Evolutionary conservation across 2,329 filamentous ascomycete genomes (phyloP), one percentile per base, ranked within the genome.

Genomic region (Escovopsis weberi): DNA sequence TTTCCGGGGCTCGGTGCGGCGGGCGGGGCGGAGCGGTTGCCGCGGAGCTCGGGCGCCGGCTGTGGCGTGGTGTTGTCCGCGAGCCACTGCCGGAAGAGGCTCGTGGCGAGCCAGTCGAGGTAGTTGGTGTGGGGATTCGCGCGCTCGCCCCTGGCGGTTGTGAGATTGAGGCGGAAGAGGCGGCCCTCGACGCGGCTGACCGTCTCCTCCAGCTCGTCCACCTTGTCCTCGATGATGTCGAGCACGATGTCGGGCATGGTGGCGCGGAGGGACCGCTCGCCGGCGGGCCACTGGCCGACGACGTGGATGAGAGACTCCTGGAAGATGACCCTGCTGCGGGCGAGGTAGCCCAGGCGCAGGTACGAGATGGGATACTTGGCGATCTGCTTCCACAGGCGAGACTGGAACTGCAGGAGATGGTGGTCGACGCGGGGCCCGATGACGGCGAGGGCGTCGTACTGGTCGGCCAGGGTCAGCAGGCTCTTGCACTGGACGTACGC

Each of bases 321-420:
- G 54, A 87, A 88, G 41, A 88, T 87, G 50, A 88, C 80, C 50
- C 83, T 82, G 54, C 81, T 88, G 37, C 85, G 78, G 8, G 87
- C 82, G 36, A 94, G 72, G 54, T 87, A 94, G 33, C 87, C 88
- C 1, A 96, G 74, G 45, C 88, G 88, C 39, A 95, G 74, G 57
- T 95, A 96, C 46, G 80, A 87, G 39, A 91, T 85, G 11, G 89
- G 88, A 57, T 95, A 95, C 62, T 94, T 95, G 41, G 88, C 87
- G 48, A 95, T 93, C 62, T 95, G 89, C 61, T 91, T 94, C 82
- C 88, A 95, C 2, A 96, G 72, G 2, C 86, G 76, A 19, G 82
- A 84, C 54, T 91, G 86, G 59, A 95, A 96, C 52, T 91, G 85
- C 12, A 96, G 69, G 12, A 96, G 71, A 59, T 96, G 89, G 64